Conservation (phyloP, 2,329 filamentous ascomycete species). For the Aureobasidium sp. region DNA sequence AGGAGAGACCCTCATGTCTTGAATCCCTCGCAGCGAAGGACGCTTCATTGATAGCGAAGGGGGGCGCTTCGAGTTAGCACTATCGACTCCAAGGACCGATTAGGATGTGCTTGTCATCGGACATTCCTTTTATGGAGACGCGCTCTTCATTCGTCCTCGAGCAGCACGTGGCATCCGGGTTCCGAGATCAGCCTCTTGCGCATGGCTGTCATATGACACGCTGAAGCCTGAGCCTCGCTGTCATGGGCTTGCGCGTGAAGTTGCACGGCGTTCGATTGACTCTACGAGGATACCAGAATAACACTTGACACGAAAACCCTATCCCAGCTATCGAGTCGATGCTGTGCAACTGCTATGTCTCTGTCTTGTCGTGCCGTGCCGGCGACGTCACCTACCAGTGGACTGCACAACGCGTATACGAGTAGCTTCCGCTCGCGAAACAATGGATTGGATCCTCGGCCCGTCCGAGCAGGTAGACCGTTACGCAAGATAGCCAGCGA, state of each 20-base stretch:
- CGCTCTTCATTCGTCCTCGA: neutral
- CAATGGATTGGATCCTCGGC: neutral
- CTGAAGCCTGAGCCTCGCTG: neutral
- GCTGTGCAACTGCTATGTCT: neutral
- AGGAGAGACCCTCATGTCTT: neutral
- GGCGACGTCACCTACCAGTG: slow-evolving; percentile 7
- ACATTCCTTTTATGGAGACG: neutral
- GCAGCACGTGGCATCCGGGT: neutral
- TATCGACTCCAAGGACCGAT: neutral
- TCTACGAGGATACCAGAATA: neutral
- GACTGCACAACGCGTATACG: neutral
- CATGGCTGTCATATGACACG: slow-evolving; percentile 3
- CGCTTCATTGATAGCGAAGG: neutral
- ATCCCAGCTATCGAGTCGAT: neutral
- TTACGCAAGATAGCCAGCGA: neutral
- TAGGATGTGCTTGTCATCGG: neutral
- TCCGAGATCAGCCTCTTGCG: slow-evolving; percentile 4
- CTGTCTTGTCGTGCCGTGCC: slow-evolving; percentile 7
- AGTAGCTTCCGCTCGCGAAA: neutral
- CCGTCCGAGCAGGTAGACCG: slow-evolving; percentile 3
- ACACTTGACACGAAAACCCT: neutral
- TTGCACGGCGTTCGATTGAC: neutral
- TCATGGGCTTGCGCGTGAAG: slow-evolving; percentile 1
- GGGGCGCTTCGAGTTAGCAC: neutral
- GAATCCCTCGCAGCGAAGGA: neutral